Conservation (phyloP, 768 basidiomycete species). For the Hortiboletus campestris region DNA sequence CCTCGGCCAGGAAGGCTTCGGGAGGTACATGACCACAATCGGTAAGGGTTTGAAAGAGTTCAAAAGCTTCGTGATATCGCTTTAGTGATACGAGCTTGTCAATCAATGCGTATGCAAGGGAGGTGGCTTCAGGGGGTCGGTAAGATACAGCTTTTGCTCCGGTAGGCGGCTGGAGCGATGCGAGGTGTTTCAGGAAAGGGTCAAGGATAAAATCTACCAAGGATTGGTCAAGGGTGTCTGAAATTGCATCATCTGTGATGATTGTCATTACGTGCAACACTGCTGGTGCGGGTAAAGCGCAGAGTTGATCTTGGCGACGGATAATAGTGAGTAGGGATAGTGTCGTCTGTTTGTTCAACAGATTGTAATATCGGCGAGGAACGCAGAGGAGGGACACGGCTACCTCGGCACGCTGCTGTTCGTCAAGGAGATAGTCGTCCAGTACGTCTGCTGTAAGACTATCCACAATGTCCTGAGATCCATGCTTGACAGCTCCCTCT, state of each 20-base stretch:
- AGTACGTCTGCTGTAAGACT: slow-evolving; percentile 41
- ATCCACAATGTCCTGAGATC: slow-evolving; percentile 36
- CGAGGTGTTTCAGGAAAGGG: slow-evolving; percentile 31
- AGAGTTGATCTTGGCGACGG: slow-evolving; percentile 11
- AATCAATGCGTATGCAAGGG: slow-evolving; percentile 42
- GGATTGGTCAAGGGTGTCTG: slow-evolving; percentile 18
- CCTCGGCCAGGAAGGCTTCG: slow-evolving; percentile 43
- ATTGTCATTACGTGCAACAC: slow-evolving; percentile 20
- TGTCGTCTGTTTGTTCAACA: slow-evolving; percentile 25
- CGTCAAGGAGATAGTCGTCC: slow-evolving; percentile 25
- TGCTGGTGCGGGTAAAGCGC: slow-evolving; percentile 13
- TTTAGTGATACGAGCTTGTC: slow-evolving; percentile 39
- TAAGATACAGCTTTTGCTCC: slow-evolving; percentile 34
- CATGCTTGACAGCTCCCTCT: slow-evolving; percentile 28
- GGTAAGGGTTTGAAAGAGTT: slow-evolving; percentile 50
- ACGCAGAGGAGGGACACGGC: slow-evolving; percentile 27
- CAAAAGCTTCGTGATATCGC: slow-evolving; percentile 38
- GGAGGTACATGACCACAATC: slow-evolving; percentile 44
- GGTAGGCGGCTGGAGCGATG: slow-evolving; percentile 24
- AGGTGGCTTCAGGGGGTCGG: slow-evolving; percentile 38
- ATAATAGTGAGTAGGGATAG: slow-evolving; percentile 21
- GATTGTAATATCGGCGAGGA: slow-evolving; percentile 14
- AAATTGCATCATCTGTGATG: slow-evolving; percentile 16
- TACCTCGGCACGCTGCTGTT: slow-evolving; percentile 23
- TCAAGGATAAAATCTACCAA: slow-evolving; percentile 30